Conservation (phyloP, 106 monocot genomes). For the Acanthochlamys bracteata region DNA sequence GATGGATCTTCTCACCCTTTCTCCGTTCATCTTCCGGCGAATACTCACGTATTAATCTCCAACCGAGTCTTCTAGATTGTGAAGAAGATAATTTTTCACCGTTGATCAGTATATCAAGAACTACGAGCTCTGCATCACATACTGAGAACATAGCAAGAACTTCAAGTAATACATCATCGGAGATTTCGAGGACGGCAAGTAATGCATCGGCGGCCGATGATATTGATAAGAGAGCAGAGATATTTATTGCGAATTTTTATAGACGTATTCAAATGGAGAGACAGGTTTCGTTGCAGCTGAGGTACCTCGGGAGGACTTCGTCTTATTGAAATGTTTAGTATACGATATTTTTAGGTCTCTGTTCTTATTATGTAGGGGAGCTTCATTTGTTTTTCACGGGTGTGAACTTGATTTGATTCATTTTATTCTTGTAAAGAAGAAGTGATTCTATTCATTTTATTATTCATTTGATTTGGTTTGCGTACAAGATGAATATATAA, state of each 20-base stretch:
- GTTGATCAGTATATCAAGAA: not conserved
- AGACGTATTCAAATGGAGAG: constrained; percentile 7
- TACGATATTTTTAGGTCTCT: no score
- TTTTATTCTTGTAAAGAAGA: no score
- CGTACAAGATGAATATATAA: no score
- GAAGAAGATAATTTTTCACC: no score
- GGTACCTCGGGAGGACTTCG: constrained; percentile 1
- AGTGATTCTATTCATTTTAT: no score
- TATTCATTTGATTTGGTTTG: no score
- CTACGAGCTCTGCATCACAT: not conserved
- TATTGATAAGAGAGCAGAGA: not conserved
- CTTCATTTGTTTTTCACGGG: no score
- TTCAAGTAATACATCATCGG: not conserved
- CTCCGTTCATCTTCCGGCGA: not conserved
- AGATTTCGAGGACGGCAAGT: not conserved
- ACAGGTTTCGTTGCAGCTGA: constrained; percentile 3
- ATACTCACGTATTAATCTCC: not conserved
- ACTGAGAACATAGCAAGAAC: not conserved
- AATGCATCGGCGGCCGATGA: not conserved
- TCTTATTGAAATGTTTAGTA: no score
- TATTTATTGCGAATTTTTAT: not conserved
- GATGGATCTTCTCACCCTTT: not conserved
- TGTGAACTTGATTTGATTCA: no score
- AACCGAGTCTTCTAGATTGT: constrained; percentile 1
- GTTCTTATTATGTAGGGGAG: no score